Base-by-base conservation (phyloP, 441 rosid genomes). In the Brassica hybrid region DNA sequence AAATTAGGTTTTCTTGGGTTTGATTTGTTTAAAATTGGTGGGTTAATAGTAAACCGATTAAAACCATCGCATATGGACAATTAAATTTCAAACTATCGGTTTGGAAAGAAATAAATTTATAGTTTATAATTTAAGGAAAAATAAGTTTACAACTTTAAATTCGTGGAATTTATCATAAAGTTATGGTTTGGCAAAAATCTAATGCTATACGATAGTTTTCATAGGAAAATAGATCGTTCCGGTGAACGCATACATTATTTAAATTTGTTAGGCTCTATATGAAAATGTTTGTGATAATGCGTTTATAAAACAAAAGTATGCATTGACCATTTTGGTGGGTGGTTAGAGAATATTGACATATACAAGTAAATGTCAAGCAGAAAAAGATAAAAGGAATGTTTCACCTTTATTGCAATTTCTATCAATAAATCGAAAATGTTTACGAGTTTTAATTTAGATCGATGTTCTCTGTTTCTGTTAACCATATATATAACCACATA, bases 341-440 rank as follows among this genome's bases (percentile, higher is more conserved):
- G 48, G 69, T 25, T 30, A 16, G 77, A 67, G 59, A 72, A 72
- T 66, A 72, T 72, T 72, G 81, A 72, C 57, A 19, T 48, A 66
- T 48, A 38, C 16, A 38, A 60, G 73, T 45, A 77, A 13, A 72
- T 72, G 69, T 67, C 81, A 72, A 67, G 50, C 6, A 72, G 73
- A 72, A 78, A 16, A 73, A 72, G 17, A 36, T 57, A 30, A 27
- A 76, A 56, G 13, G 50, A 38, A 38, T 2, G 27, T 18, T 43
- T 65, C 11, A 54, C 9, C 59, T 69, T 23, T 69, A 11, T 18
- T 30, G 21, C 48, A 57, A 11, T 67, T 67, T 60, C 16, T 27
- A 41, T 3, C 50, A 38, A 45, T 48, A 48, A 48, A 48, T 48
- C 17, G 54, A 48, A 43, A 43, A 43, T 43, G 50, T 43, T 18